Conservation (phyloP, 1,139 yeast species). For the Pichia sp. region DNA sequence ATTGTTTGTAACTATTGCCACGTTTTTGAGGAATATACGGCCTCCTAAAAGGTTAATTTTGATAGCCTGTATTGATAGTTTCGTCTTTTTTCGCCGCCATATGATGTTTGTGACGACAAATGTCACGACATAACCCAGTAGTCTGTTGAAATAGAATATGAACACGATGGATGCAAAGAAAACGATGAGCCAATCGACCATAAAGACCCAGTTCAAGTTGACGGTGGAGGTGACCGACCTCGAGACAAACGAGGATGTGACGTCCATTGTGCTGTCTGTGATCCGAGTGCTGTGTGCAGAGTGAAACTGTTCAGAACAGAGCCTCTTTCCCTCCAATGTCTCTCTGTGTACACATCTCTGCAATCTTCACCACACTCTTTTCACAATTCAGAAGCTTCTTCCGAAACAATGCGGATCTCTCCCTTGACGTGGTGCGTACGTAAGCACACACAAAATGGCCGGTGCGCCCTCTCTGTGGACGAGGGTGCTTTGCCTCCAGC, state of each 20-base stretch:
- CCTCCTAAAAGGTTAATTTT: slow-evolving; percentile 82
- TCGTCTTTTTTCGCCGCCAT: slow-evolving; percentile 61
- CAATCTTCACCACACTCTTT: background rate
- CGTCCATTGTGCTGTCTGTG: slow-evolving; percentile 9
- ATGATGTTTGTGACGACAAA: slow-evolving; percentile 48
- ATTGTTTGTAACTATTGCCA: slow-evolving; percentile 68
- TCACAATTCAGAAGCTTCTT: background rate
- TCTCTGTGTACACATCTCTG: too few species aligned
- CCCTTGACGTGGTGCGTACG: too few species aligned
- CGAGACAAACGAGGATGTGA: slow-evolving; percentile 25
- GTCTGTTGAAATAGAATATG: slow-evolving; percentile 74
- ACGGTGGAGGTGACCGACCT: slow-evolving; percentile 28
- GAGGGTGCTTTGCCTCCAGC: too few species aligned
- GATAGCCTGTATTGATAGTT: slow-evolving; percentile 67
- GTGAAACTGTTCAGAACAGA: too few species aligned
- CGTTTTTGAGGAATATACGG: slow-evolving; percentile 70
- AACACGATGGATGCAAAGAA: slow-evolving; percentile 61
- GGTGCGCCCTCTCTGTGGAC: too few species aligned
- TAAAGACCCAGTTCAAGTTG: slow-evolving; percentile 63
- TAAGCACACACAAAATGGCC: too few species aligned
- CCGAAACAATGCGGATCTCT: background rate
- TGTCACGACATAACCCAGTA: slow-evolving; percentile 63
- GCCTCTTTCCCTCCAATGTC: too few species aligned
- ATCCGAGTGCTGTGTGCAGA: background rate
- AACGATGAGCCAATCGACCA: slow-evolving; percentile 78